These are phyloP conservation scores for Verticillium isaacii DNA, from an alignment of 2,329 filamentous ascomycete genomes.

Conservation along the genomic window DNA sequence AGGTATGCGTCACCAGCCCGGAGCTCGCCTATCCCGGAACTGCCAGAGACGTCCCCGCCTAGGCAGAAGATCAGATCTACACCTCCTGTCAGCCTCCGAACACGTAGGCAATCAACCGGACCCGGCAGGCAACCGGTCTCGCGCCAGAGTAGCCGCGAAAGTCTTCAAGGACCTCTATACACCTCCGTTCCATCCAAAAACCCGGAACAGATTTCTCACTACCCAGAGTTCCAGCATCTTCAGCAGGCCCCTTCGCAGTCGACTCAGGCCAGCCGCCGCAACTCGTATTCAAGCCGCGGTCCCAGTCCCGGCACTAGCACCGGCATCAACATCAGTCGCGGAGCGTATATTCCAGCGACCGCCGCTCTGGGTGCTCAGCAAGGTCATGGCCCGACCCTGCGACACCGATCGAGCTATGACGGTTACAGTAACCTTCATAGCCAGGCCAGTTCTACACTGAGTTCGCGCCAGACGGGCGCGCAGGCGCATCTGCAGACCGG, in stretches of 20 bases:
- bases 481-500: slow-evolving; percentile 5
- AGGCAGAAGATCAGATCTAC: slow-evolving; percentile 26
- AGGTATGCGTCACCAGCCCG: slow-evolving; percentile 1
- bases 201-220: neutral
- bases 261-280: neutral
- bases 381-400: slow-evolving; percentile 15
- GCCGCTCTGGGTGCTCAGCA: slow-evolving; percentile 3
- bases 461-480: slow-evolving; percentile 13
- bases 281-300: neutral
- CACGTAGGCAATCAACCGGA: slow-evolving; percentile 13
- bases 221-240: slow-evolving; percentile 3
- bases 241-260: slow-evolving; percentile 2
- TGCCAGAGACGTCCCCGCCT: slow-evolving; percentile 18
- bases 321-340: neutral
- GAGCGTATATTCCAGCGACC: slow-evolving; percentile 2
- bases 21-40: slow-evolving; percentile 18
- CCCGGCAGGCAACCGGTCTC: neutral
- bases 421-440: slow-evolving; percentile 10
- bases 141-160: slow-evolving; percentile 2
- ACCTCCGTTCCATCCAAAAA: neutral
- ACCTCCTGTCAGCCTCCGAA: slow-evolving; percentile 38
- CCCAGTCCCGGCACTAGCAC: neutral
- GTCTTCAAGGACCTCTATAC: neutral
- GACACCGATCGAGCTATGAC: slow-evolving; percentile 29
- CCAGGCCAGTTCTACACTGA: slow-evolving; percentile 11